Base-by-base conservation (phyloP, 495 filamentous ascomycete species). In the Neurospora africana region DNA sequence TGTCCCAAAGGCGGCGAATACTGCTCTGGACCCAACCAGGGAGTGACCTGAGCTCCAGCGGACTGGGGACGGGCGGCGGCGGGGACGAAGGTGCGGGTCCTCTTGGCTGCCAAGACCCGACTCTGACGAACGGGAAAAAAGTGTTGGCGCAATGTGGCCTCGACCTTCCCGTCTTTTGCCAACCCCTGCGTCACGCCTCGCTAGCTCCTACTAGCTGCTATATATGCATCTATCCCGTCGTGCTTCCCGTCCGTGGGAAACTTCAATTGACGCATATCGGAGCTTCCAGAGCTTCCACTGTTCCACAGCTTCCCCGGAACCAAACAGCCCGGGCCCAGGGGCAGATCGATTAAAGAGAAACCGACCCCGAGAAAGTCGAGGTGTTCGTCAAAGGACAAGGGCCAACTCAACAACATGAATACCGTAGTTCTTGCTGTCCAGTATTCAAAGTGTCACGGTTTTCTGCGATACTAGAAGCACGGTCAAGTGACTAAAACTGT, bases 111-210 rank as follows among this genome's bases (percentile, higher is more conserved):
- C 53, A 65, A 65, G 53, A 33, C 53, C 27, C 21, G 47, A 58
- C 47, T 58, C 47, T 58, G 23, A 27, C 47, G 47, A 58, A 58
- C 47, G 47, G 47, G 47, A 15, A 58, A 58, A 27, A 58, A 3
- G 21, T 53, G 33, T 68, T 53, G n/a, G 40, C 37, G 76, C 74
- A 76, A 77, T 77, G 74, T 77, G 74, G 72, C 72, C 72, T 73
- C 53, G 67, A 33, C 58, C 15, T 43, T 27, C 23, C 47, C 21
- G 23, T 33, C 53, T 53, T 53, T 53, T 33, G 53, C 21, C 53
- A 65, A 19, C 53, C 53, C 53, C 53, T 65, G 53, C 53, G 47
- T 58, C 47, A 58, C 21, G 21, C 53, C n/a, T 61, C 23, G 23
- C 23, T 61, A 61, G 53, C 53, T 61, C 3, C 23, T 3, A 61